phyloP scores from a whole-genome alignment of 768 basidiomycete genomes.

The Tulasnella calospora region DNA sequence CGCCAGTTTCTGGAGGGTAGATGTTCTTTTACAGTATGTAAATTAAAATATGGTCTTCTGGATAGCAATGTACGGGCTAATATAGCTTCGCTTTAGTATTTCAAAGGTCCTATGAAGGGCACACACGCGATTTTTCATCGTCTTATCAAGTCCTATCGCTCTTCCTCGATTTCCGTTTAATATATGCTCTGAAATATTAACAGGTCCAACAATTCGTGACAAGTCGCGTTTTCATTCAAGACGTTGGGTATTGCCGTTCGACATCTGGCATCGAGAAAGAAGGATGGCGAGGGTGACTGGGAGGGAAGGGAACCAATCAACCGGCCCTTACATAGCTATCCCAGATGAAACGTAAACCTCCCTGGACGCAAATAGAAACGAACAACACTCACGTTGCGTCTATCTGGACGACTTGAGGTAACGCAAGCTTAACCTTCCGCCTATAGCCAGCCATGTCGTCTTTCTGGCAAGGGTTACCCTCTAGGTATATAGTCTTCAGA shows the following conservation, averaged over 20 bases:
- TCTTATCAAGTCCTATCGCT: not conserved
- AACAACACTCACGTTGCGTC: conserved; percentile 78
- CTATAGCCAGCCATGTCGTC: conserved; percentile 73
- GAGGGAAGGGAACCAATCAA: not conserved
- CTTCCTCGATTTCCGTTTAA: not conserved
- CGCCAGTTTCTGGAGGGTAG: conserved; percentile 22
- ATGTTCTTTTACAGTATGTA: not conserved
- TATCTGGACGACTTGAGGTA: conserved; percentile 88
- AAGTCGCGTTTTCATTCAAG: not conserved
- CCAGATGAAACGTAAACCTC: not conserved
- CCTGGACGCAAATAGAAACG: not conserved
- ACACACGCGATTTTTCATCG: too few relatives aligned
- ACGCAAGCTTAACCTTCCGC: conserved; percentile 79
- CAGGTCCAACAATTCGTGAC: not conserved
- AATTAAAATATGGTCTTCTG: not conserved
- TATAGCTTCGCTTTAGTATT: too few relatives aligned
- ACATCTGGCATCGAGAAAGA: not conserved
- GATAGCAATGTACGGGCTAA: too few relatives aligned
- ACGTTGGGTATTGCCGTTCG: not conserved
- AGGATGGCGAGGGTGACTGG: too few relatives aligned
- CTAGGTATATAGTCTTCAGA: conserved; percentile 87
- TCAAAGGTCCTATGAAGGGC: too few relatives aligned
- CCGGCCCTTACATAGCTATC: not conserved
- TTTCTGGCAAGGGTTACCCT: conserved; percentile 87
- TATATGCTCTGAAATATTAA: not conserved